Evolutionary conservation across 805 yeast species (phyloP).

Genomic region (Ogataea neopini): DNA sequence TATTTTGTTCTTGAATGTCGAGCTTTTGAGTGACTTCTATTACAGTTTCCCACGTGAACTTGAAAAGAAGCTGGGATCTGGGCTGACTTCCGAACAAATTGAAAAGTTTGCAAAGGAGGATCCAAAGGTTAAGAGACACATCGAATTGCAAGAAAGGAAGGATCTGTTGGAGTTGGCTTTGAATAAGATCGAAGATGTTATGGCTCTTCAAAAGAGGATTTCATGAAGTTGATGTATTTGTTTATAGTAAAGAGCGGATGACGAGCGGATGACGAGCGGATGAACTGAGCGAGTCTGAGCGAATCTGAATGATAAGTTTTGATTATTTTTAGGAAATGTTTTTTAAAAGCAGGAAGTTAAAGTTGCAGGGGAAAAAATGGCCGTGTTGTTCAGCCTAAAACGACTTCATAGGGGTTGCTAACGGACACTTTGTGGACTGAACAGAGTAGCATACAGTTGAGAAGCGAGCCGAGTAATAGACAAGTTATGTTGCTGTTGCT

Average conservation of each 20-base stretch:
- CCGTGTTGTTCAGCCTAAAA: too few relatives aligned
- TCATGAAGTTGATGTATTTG: not conserved
- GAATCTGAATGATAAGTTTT: too few relatives aligned
- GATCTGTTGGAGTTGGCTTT: slow-evolving; percentile 84
- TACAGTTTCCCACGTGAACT: slow-evolving; percentile 94
- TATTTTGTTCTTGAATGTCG: slow-evolving; percentile 89
- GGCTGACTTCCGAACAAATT: slow-evolving; percentile 71
- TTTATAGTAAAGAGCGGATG: too few relatives aligned
- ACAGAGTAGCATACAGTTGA: too few relatives aligned
- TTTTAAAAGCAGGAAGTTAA: not conserved
- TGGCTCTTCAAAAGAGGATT: slow-evolving; percentile 56
- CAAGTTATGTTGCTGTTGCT: too few relatives aligned
- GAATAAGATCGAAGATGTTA: slow-evolving; percentile 80
- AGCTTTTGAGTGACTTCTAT: slow-evolving; percentile 89
- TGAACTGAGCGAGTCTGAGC: too few relatives aligned
- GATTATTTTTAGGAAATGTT: not conserved
- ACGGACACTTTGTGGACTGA: too few relatives aligned
- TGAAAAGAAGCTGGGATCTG: slow-evolving; percentile 68
- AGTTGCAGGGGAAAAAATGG: too few relatives aligned
- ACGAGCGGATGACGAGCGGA: too few relatives aligned
- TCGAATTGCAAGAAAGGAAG: slow-evolving; percentile 91
- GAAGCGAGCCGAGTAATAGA: too few relatives aligned
- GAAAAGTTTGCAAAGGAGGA: slow-evolving; percentile 93
- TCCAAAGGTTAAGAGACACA: slow-evolving; percentile 84
- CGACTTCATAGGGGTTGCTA: too few relatives aligned